These are phyloP conservation scores for Tilletia caries DNA, from an alignment of 1,284 basidiomycete species.

Conservation along the genomic window DNA sequence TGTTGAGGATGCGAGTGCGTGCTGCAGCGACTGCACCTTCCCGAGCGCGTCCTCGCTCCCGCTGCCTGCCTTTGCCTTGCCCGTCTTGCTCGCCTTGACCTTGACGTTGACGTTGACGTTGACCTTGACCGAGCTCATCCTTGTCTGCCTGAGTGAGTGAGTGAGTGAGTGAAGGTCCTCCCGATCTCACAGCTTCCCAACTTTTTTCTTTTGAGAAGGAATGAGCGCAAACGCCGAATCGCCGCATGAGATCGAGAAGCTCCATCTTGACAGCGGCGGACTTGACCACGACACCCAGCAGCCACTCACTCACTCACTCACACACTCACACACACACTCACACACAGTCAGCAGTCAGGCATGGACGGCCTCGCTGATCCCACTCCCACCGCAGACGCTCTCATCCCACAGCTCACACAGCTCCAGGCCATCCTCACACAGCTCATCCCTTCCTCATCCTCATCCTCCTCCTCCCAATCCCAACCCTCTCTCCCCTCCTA, in stretches of 20 bases:
- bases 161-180: not conserved
- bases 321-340: no score
- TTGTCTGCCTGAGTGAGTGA: no score
- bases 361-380: conserved; percentile 3
- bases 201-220: not conserved
- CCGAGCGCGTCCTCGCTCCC: conserved; percentile 3
- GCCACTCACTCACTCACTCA: no score
- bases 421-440: not conserved
- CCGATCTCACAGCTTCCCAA: not conserved
- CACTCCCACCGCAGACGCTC: not conserved
- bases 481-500: conserved; percentile 3
- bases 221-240: no score
- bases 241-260: not conserved
- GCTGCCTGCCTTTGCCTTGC: not conserved
- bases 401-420: not conserved
- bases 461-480: not conserved
- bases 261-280: not conserved
- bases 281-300: not conserved
- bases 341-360: no score
- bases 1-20: conserved; percentile 30
- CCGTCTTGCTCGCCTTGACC: not conserved
- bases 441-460: not conserved
- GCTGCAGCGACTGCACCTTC: conserved; percentile 23
- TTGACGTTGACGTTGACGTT: not conserved
- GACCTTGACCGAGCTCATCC: not conserved